Conservation (phyloP, 768 basidiomycete genomes). For the Phallus indusiatus region DNA sequence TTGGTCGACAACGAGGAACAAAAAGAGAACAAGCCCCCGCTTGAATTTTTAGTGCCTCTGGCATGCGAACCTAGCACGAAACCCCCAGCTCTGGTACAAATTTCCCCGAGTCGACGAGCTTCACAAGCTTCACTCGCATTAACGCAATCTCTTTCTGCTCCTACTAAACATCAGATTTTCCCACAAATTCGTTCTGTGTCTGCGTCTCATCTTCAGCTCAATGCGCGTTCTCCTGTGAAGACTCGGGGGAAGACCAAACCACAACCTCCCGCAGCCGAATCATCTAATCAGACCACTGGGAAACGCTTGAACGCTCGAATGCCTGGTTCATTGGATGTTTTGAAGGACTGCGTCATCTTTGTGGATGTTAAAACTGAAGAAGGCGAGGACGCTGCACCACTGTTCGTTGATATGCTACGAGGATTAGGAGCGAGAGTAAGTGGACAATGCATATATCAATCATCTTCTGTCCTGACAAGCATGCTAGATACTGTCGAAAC, state of each 20-base stretch:
- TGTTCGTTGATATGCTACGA: slow-evolving; percentile 79
- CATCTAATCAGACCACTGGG: background rate
- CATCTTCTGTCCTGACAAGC: background rate
- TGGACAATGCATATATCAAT: background rate
- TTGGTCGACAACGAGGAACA: background rate
- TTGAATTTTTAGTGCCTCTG: background rate
- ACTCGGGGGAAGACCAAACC: slow-evolving; percentile 12
- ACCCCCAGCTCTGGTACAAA: background rate
- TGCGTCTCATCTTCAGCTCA: background rate
- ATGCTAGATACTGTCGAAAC: slow-evolving; percentile 48
- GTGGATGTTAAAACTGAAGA: slow-evolving; percentile 72
- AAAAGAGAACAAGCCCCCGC: background rate
- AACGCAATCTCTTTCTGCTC: slow-evolving; percentile 48
- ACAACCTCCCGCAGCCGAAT: background rate
- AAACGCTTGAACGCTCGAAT: slow-evolving; percentile 10
- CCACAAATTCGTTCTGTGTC: slow-evolving; percentile 6
- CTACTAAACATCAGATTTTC: background rate
- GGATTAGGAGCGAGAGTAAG: slow-evolving; percentile 72
- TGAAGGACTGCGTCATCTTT: slow-evolving; percentile 70
- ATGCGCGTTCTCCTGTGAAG: slow-evolving; percentile 5
- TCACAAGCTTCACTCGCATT: slow-evolving; percentile 53
- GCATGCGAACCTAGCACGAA: background rate
- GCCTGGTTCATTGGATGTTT: slow-evolving; percentile 34
- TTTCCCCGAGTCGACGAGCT: slow-evolving; percentile 30
- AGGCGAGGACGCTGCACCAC: slow-evolving; percentile 69